Conservation (phyloP, 495 filamentous ascomycete genomes). For the Astrothelium macrocarpum region DNA sequence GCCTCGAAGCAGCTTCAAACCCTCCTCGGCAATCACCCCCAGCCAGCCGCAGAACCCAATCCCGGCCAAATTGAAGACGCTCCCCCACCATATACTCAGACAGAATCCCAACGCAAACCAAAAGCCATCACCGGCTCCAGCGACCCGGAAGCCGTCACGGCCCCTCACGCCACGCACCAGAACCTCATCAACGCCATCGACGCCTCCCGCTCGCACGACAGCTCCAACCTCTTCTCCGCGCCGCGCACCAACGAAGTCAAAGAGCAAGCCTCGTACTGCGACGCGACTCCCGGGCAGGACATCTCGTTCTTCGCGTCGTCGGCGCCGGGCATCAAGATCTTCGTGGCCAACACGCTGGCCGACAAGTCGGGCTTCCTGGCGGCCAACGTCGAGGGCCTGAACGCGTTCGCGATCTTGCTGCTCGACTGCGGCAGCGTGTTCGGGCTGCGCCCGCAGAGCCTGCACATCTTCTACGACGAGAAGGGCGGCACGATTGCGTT, state of each 20-base stretch:
- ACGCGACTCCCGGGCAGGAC: slow-evolving; percentile 69
- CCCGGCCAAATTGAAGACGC: slow-evolving; percentile 10
- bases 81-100: slow-evolving; percentile 39
- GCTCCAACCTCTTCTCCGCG: slow-evolving; percentile 55
- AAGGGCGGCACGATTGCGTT: slow-evolving; percentile 80
- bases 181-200: slow-evolving; percentile 74
- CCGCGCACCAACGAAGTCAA: slow-evolving; percentile 65
- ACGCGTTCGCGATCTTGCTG: slow-evolving; percentile 60
- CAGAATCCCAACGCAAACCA: slow-evolving; percentile 26
- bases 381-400: slow-evolving; percentile 52
- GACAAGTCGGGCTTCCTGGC: slow-evolving; percentile 47
- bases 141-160: slow-evolving; percentile 19
- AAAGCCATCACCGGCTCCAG: slow-evolving; percentile 12
- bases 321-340: slow-evolving; percentile 61
- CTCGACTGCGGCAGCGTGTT: slow-evolving; percentile 63
- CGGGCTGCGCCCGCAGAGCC: slow-evolving; percentile 44
- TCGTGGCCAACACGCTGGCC: slow-evolving; percentile 48
- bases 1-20: not conserved
- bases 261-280: slow-evolving; percentile 84
- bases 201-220: slow-evolving; percentile 70
- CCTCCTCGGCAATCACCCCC: not conserved
- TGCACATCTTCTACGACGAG: slow-evolving; percentile 85
- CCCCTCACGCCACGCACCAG: slow-evolving; percentile 40
- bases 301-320: slow-evolving; percentile 64
- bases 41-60: not conserved